Evolutionary conservation across 768 basidiomycete genomes (phyloP), one percentile per base, ranked within the genome.

Genomic region (Dentipellis fragilis): DNA sequence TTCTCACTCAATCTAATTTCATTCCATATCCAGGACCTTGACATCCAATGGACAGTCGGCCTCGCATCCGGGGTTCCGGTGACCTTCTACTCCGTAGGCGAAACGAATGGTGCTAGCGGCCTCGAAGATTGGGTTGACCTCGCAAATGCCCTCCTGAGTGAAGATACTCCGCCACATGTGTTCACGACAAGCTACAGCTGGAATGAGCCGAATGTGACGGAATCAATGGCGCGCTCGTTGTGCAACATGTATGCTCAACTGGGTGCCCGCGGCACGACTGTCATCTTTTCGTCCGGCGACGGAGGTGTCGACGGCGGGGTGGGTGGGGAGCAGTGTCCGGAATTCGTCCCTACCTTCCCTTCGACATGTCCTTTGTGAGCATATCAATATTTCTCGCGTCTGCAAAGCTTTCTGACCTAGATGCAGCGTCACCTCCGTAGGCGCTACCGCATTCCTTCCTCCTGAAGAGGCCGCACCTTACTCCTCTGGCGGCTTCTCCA

Each of bases 11-110:
- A 10, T 17, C 48, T 49, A 3, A 49, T 23, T 6, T 22, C 17
- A 19, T 16, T 17, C 29, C 47, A 49, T 23, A 9, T 23, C 8
- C 79, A 56, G 60, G 59, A 64, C 58, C 54, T 67, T 37, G 66
- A 67, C 52, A 63, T 60, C 22, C 59, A 67, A 19, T 66, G 63
- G 36, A 65, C 65, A 8, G 57, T 66, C 39, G 64, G 65, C n/a
- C 51, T 66, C 51, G 54, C 61, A 9, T 46, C 54, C 8, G 59
- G 56, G 34, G 63, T 67, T n/a, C 63, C 64, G 22, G 53, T 57
- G 6, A 62, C 48, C 10, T 65, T 67, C 57, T 59, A 65, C 54
- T 62, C 64, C 37, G 64, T 67, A 29, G 64, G 66, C 49, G 23
- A 52, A 9, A 36, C 51, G 16, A 58, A 52, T 58, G 29, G 35